phyloP scores from a whole-genome alignment of 2,329 filamentous ascomycete species.

The Sporothrix inflata region DNA sequence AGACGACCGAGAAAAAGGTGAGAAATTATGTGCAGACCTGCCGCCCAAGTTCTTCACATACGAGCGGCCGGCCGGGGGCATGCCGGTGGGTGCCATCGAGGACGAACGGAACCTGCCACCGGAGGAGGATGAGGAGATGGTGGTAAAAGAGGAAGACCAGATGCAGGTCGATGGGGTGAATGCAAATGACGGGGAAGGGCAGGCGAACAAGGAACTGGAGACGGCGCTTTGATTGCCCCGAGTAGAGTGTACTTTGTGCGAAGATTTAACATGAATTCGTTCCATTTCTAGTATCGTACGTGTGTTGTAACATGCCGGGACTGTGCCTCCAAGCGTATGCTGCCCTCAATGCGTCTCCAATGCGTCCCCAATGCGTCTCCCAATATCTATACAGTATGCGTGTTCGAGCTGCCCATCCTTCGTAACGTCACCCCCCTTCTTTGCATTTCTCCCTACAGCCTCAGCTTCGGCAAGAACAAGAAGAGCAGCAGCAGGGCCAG shows the following conservation, averaged over 20 bases:
- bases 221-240: neutral
- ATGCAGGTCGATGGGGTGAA: neutral
- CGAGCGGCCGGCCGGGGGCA: constrained; percentile 35
- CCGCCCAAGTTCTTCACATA: constrained; percentile 16
- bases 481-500: constrained; percentile 77
- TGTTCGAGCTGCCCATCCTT: neutral
- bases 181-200: neutral
- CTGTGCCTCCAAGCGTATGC: neutral
- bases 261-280: constrained; percentile 5
- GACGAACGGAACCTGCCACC: constrained; percentile 24
- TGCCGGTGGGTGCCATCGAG: constrained; percentile 38
- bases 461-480: constrained; percentile 83
- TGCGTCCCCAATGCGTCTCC: neutral
- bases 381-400: neutral
- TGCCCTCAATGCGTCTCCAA: neutral
- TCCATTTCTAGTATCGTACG: constrained; percentile 6
- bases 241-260: neutral
- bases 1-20: neutral
- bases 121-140: neutral
- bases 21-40: constrained; percentile 1
- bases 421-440: neutral
- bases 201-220: neutral
- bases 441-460: constrained; percentile 41
- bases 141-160: neutral
- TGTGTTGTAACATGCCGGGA: neutral